Percentiles rank a stretch among this genome's conserved stretches.
Evolutionary conservation across 2,329 filamentous ascomycete genomes (phyloP).

Genomic region (Monosporascus sp.): DNA sequence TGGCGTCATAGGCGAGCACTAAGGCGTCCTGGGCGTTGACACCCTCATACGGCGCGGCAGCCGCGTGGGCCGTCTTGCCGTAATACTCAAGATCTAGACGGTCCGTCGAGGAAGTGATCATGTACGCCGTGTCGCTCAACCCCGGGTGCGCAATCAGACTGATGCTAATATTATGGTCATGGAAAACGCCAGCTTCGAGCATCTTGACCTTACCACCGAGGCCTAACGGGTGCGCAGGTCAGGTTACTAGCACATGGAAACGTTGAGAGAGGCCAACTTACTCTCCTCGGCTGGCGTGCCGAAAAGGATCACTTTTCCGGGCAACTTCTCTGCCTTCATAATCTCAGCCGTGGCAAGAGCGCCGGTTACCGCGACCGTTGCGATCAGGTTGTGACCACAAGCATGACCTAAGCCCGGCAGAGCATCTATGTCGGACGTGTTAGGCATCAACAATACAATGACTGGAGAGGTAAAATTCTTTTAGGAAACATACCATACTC

Average conservation of each 20-base stretch:
- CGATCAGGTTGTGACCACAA: slow-evolving; percentile 24
- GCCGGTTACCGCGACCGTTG: slow-evolving; percentile 26
- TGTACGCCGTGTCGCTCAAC: not conserved
- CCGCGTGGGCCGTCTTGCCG: slow-evolving; percentile 31
- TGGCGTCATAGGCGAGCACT: slow-evolving; percentile 28
- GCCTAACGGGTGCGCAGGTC: slow-evolving; percentile 28
- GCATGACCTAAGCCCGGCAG: slow-evolving; percentile 34
- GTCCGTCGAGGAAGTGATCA: not conserved
- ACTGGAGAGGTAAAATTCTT: not conserved
- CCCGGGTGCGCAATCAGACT: slow-evolving; percentile 9
- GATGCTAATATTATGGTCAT: slow-evolving; percentile 30
- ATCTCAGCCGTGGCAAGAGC: slow-evolving; percentile 29
- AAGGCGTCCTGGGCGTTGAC: slow-evolving; percentile 35
- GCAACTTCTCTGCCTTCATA: slow-evolving; percentile 13
- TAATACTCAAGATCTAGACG: slow-evolving; percentile 10
- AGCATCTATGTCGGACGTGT: slow-evolving; percentile 20
- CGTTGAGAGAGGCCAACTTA: not conserved
- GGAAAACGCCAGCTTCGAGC: slow-evolving; percentile 36
- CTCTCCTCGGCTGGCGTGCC: slow-evolving; percentile 20
- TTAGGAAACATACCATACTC: slow-evolving; percentile 25
- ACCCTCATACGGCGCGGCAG: slow-evolving; percentile 32
- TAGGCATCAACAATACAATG: not conserved
- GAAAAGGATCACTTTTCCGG: slow-evolving; percentile 28
- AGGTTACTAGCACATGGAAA: slow-evolving; percentile 9
- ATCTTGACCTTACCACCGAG: slow-evolving; percentile 33